phyloP scores from a whole-genome alignment of 1,284 basidiomycete genomes.

The Clitocybe nebularis region DNA sequence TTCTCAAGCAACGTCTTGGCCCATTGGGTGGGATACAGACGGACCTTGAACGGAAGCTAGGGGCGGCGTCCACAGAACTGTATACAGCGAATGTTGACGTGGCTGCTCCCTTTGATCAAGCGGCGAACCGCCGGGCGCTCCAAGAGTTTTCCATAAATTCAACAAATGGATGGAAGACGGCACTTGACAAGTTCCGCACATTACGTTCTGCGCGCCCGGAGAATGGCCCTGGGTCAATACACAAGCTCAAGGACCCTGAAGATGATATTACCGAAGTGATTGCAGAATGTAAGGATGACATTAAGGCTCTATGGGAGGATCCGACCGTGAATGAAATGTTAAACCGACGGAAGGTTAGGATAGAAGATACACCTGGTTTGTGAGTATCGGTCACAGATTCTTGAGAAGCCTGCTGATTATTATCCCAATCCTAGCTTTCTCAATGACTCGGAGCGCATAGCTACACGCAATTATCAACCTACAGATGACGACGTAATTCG shows the following conservation, averaged over 20 bases:
- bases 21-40: constrained; percentile 54
- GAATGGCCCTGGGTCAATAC: constrained; percentile 17
- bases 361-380: constrained; percentile 71
- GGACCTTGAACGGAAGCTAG: constrained; percentile 58
- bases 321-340: constrained; percentile 52
- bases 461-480: constrained; percentile 54
- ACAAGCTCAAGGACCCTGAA: constrained; percentile 38
- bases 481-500: constrained; percentile 71
- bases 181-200: constrained; percentile 46
- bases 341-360: constrained; percentile 40
- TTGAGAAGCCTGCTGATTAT: constrained; percentile 2
- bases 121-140: constrained; percentile 24
- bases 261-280: constrained; percentile 56
- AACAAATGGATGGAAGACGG: constrained; percentile 58
- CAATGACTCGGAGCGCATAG: constrained; percentile 62
- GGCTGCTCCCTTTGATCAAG: constrained; percentile 33
- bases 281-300: constrained; percentile 57
- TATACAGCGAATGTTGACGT: constrained; percentile 32
- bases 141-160: constrained; percentile 56
- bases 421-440: constrained; percentile 48
- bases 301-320: constrained; percentile 64
- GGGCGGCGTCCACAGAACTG: constrained; percentile 50
- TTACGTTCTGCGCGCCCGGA: constrained; percentile 22
- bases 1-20: constrained; percentile 52
- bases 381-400: constrained; percentile 32